Percentiles rank a stretch among this genome's conserved stretches.
These are phyloP conservation scores for Mycena indigotica DNA, from an alignment of 768 basidiomycete species.

Conservation along the genomic window DNA sequence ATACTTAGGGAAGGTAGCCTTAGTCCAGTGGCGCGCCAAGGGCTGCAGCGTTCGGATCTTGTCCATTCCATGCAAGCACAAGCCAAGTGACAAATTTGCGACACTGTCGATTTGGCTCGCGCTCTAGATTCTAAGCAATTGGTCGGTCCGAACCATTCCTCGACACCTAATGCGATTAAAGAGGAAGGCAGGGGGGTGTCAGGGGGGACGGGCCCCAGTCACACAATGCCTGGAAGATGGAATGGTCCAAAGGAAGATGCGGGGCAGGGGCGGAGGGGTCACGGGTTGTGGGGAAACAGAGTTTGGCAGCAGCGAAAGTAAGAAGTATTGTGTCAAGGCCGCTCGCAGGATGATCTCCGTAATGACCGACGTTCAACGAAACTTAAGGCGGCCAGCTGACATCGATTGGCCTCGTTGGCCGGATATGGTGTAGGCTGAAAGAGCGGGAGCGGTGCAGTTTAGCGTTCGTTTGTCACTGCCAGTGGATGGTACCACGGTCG, in stretches of 20 bases:
- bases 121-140: no score
- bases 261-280: slow-evolving; percentile 15
- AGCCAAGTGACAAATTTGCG: no score
- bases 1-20: no score
- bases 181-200: background rate
- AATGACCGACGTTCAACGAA: background rate
- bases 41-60: no score
- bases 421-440: background rate
- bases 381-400: slow-evolving; percentile 8
- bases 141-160: no score
- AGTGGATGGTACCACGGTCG: no score
- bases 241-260: slow-evolving; percentile 5
- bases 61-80: no score
- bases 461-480: no score
- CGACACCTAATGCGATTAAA: no score
- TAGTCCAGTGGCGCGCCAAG: no score
- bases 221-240: slow-evolving; percentile 3
- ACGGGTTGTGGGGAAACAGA: slow-evolving; percentile 23
- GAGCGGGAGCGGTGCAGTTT: no score
- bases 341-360: background rate
- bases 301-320: slow-evolving; percentile 2
- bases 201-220: slow-evolving; percentile 8
- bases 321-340: background rate
- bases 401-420: slow-evolving; percentile 13
- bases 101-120: no score